Evolutionary conservation across 1,284 basidiomycete species (phyloP), one percentile per base, ranked within the genome.

Genomic region (Irpex rosettiformis): DNA sequence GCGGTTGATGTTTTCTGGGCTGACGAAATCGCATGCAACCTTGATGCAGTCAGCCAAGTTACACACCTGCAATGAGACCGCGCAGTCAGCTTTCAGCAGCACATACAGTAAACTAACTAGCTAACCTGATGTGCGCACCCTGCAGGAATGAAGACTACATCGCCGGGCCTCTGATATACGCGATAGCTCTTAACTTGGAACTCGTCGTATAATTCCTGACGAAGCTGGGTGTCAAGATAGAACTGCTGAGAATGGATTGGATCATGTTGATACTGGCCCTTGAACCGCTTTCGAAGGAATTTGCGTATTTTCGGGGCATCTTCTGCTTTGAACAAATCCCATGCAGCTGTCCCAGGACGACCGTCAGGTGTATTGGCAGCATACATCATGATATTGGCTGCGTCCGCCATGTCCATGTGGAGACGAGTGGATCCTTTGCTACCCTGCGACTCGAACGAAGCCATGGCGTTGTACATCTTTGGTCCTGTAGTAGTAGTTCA

Each of bases 351-450:
- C 1, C 95, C 95, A 1, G 84, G 81, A 11, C 78, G 73, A 5
- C 88, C 89, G 63, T 90, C 83, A 0, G 81, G 76, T 3, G 81
- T 81, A 1, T 72, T 66, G 4, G 86, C 78, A 6, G 93, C 83
- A 70, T 87, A 86, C 7, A 92, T 82, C 91, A 98, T 94, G 65
- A 97, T 83, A 72, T 98, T 98, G 62, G 97, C 77, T 1, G 94
- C 94, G 67, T 98, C 95, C 0, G 95, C 94, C 81, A 96, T 94
- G 73, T 98, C 95, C 93, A 96, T 96, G 70, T 98, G 95, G 55
- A 98, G 72, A 52, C 93, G 79, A 2, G 96, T 98, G 24, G 91
- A 87, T 6, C 92, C 91, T 66, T 89, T 89, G 66, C 84, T 89
- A 5, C 87, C 88, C 21, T 77, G 70, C 11, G 73, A 72, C 62